phyloP scores from a whole-genome alignment of 176 grass and related monocot genomes.

The maize (Zea mays) region Zm-B73-REFERENCE-NAM-5.0 NC_050101.1:102322501-102323000 shows the following conservation, averaged over 20 bases:
- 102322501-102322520: constrained; percentile 36
- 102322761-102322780: background rate
- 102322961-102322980: too few relatives aligned
- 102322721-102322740: too few relatives aligned
- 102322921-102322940: background rate
- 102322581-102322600: background rate
- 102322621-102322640: constrained; percentile 1
- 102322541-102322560: constrained; percentile 7
- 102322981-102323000: too few relatives aligned
- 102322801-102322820: constrained; percentile 20
- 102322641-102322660: constrained; percentile 32
- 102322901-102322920: constrained; percentile 23
- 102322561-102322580: background rate
- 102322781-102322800: constrained; percentile 30
- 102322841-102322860: background rate
- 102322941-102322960: too few relatives aligned
- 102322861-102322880: background rate
- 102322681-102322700: background rate
- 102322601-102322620: background rate
- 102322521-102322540: constrained; percentile 29
- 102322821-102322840: background rate
- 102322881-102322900: background rate
- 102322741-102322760: background rate
- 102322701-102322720: too few relatives aligned
- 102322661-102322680: background rate